Conservation (phyloP, 1,139 yeast species). For the Nakaseomyces delphensis region DNA sequence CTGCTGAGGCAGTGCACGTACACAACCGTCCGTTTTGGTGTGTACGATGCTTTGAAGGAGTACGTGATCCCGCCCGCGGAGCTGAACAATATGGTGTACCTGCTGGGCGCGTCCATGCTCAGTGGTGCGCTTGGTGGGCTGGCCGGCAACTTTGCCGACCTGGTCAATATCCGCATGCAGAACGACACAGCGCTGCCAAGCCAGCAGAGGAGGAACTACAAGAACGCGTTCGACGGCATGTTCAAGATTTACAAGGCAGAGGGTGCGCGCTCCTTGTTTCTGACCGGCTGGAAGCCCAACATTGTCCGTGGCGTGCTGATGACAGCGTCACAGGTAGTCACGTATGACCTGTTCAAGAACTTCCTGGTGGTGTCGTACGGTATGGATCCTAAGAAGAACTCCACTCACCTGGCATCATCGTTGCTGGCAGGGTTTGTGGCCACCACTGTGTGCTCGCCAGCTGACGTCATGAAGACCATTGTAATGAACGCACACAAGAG, state of each 20-base stretch:
- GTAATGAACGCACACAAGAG: conserved; percentile 62
- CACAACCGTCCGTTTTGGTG: conserved; percentile 78
- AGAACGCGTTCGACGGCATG: conserved; percentile 72
- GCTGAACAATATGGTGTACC: conserved; percentile 28
- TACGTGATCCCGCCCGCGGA: conserved; percentile 34
- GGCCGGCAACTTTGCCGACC: conserved; percentile 83
- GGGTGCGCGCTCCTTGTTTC: conserved; percentile 45
- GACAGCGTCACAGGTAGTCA: conserved; percentile 89
- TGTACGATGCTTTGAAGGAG: conserved; percentile 69
- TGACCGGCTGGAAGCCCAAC: conserved; percentile 72
- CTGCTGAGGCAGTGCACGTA: conserved; percentile 80
- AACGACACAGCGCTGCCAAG: conserved; percentile 66
- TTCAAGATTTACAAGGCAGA: conserved; percentile 53
- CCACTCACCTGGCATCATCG: conserved; percentile 73
- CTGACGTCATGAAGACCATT: conserved; percentile 82
- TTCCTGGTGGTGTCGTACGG: conserved; percentile 43
- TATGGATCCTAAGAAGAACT: conserved; percentile 52
- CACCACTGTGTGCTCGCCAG: conserved; percentile 86
- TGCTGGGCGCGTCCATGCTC: conserved; percentile 72
- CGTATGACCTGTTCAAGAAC: conserved; percentile 69
- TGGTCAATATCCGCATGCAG: conserved; percentile 85
- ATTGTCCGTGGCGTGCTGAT: conserved; percentile 72
- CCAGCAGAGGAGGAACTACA: conserved; percentile 62
- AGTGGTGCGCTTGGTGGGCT: conserved; percentile 80
- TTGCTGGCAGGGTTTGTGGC: conserved; percentile 78